A percentile compares a stretch with the other conserved stretches of the same genome.
phyloP scores from a whole-genome alignment of 331 rosid species.

The Cydonia oblonga region DNA sequence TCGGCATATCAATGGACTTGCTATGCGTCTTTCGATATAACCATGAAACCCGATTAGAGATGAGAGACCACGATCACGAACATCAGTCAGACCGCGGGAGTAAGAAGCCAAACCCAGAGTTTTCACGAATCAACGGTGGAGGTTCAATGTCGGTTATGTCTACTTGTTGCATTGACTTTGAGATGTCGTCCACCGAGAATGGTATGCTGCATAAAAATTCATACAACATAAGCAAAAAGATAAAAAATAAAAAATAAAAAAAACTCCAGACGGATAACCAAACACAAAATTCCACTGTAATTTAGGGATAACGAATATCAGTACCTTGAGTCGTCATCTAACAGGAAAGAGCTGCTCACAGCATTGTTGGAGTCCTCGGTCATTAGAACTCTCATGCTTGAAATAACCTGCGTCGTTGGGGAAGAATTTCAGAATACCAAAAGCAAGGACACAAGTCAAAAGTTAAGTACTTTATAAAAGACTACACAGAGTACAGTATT shows the following conservation, averaged over 20 bases:
- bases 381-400: slow-evolving; percentile 84
- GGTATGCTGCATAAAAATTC: slow-evolving; percentile 65
- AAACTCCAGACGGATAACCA: neutral
- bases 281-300: neutral
- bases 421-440: neutral
- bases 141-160: slow-evolving; percentile 85
- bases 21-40: slow-evolving; percentile 13
- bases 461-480: too few relatives aligned
- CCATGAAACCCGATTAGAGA: slow-evolving; percentile 17
- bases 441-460: too few relatives aligned
- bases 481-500: neutral
- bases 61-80: slow-evolving; percentile 6
- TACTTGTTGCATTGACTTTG: slow-evolving; percentile 84
- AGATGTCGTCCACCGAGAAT: slow-evolving; percentile 89
- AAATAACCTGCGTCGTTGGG: slow-evolving; percentile 47
- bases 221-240: neutral
- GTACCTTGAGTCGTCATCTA: slow-evolving; percentile 95
- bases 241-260: too few relatives aligned
- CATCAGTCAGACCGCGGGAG: slow-evolving; percentile 71
- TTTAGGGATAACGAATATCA: neutral
- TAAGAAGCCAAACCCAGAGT: slow-evolving; percentile 91
- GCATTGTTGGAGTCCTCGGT: slow-evolving; percentile 84
- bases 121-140: slow-evolving; percentile 88
- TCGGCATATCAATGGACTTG: slow-evolving; percentile 40
- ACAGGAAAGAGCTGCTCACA: slow-evolving; percentile 86